Evolutionary conservation across 306 rosid genomes (phyloP).

Genomic region (Mimosa bimucronata): DNA sequence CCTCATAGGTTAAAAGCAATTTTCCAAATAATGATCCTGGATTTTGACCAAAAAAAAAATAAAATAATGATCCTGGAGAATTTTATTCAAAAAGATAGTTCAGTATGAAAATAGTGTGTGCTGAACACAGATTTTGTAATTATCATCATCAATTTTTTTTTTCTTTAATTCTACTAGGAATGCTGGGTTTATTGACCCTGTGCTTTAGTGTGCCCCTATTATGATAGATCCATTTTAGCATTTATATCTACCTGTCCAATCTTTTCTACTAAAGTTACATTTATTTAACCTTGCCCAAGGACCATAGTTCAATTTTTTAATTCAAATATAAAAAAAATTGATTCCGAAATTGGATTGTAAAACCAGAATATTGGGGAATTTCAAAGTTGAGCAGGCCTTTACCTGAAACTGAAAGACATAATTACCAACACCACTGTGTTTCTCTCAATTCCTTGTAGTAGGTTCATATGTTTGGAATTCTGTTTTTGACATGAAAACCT

Average conservation of each 20-base stretch:
- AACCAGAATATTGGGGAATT: background rate
- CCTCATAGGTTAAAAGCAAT: background rate
- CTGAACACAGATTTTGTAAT: conserved; percentile 4
- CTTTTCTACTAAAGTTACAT: conserved; percentile 13
- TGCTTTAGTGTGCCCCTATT: conserved; percentile 25
- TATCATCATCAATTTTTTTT: conserved; percentile 24
- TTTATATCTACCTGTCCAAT: conserved; percentile 1
- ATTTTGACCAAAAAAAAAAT: too few species aligned
- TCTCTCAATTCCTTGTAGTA: conserved; percentile 21
- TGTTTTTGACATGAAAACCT: conserved; percentile 35
- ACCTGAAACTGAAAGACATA: conserved; percentile 21
- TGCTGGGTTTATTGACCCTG: conserved; percentile 21
- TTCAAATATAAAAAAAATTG: background rate
- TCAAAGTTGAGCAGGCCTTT: background rate
- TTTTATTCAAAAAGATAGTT: conserved; percentile 1
- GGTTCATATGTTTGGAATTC: conserved; percentile 1
- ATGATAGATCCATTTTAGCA: background rate
- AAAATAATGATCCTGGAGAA: background rate
- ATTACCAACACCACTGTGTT: conserved; percentile 13
- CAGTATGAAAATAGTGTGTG: conserved; percentile 1
- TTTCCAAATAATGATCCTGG: background rate
- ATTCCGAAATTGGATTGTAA: background rate
- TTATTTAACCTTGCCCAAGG: conserved; percentile 23
- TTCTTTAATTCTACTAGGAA: conserved; percentile 22
- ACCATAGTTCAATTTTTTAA: conserved; percentile 14